Base-by-base conservation (phyloP, 139 green algal species). In the Chlamydomonas applanata region DNA sequence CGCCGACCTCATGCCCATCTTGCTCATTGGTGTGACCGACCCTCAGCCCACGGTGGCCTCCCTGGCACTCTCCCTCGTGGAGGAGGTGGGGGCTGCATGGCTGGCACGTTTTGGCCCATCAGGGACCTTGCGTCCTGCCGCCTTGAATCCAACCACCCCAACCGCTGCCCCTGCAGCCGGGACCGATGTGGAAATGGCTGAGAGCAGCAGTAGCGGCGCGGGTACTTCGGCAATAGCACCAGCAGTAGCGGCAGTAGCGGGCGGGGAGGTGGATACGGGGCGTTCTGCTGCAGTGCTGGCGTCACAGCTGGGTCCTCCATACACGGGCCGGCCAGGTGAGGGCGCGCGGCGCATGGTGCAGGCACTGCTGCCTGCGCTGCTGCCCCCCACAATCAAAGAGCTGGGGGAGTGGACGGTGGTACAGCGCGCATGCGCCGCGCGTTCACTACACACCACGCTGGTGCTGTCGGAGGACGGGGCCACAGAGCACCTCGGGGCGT, bases 21-120 rank as follows among this genome's bases (percentile, higher is more conserved):
- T 93, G 71, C 72, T 94, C 40, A 61, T 92, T 29, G 90, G 89
- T 1, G 73, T 93, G 13, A 90, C 76, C 3, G 90, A 94, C 71
- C 73, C 76, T 22, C 71, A 79, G 61, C 25, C 64, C 1, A 16
- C 64, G 0, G 59, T 80, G 3, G 77, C 77, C 2, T 65, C 30
- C 4, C 65, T 79, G 20, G 70, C 57, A 32, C 60, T 87, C 56
- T 0, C 19, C 1, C 74, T 80, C 25, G 70, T 83, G 63, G 82
- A 87, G 49, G 45, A n/a, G 2, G 81, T 86, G 30, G 81, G 81
- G 0, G 45, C 49, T 16, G 67, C 52, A 30, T 82, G 74, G 72
- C 9, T 64, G 63, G 1, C 57, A 71, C 34, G 45, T 69, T 11
- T 19, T 49, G 40, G 40, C n/a, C n/a, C n/a, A n/a, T n/a, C n/a